Percentiles rank a stretch among this genome's conserved stretches.
phyloP scores from a whole-genome alignment of 441 rosid species.

The Pelargonium hybrid region DNA sequence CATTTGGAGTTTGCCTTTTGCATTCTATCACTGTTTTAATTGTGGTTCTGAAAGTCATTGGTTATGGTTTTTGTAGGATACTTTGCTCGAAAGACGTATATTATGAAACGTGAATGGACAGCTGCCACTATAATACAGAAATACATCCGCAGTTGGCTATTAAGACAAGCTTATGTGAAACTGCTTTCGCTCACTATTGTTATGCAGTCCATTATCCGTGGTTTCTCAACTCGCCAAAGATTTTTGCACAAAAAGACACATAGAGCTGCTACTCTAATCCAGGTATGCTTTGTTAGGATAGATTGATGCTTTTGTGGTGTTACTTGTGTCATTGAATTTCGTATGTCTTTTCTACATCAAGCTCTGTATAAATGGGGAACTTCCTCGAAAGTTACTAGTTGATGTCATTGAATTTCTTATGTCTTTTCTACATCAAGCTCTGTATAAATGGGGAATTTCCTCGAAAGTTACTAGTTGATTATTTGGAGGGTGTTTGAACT shows the following conservation, averaged over 20 bases:
- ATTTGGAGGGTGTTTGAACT: neutral
- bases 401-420: too few relatives aligned
- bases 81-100: slow-evolving; percentile 52
- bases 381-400: too few relatives aligned
- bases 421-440: too few relatives aligned
- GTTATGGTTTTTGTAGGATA: slow-evolving; percentile 47
- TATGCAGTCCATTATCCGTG: slow-evolving; percentile 61
- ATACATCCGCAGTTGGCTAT: slow-evolving; percentile 50
- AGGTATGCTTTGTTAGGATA: slow-evolving; percentile 35
- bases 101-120: slow-evolving; percentile 48
- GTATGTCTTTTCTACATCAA: too few relatives aligned
- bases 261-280: slow-evolving; percentile 62
- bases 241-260: slow-evolving; percentile 45
- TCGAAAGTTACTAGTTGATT: too few relatives aligned
- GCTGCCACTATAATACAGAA: slow-evolving; percentile 71
- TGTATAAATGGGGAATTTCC: too few relatives aligned
- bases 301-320: too few relatives aligned
- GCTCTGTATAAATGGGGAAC: too few relatives aligned
- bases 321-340: too few relatives aligned
- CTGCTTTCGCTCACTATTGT: slow-evolving; percentile 38
- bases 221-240: slow-evolving; percentile 48
- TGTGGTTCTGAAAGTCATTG: slow-evolving; percentile 8
- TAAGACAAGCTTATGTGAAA: slow-evolving; percentile 41
- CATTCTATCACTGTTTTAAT: neutral
- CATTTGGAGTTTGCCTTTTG: neutral